A percentile compares a stretch with the other conserved stretches of the same genome.
Conservation (phyloP, 108 stramenopile species). For the Pseudonitzschia delicatissima region DNA sequence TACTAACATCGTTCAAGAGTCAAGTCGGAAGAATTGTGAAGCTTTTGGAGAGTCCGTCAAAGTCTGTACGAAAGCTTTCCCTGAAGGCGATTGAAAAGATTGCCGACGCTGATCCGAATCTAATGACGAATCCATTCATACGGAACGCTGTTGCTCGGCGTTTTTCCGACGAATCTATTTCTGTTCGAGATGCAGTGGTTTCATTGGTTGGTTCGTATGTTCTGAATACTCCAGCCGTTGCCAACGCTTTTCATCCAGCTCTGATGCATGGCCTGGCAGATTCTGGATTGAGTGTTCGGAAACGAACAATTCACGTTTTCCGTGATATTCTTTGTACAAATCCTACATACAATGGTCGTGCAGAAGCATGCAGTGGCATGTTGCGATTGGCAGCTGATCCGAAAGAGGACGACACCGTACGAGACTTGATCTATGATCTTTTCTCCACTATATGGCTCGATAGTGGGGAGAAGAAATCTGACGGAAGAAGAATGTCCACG, state of each 20-base stretch:
- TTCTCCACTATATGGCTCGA: slow-evolving; percentile 83
- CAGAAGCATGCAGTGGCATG: slow-evolving; percentile 67
- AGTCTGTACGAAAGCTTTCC: slow-evolving; percentile 72
- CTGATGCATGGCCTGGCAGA: slow-evolving; percentile 79
- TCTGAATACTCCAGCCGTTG: slow-evolving; percentile 69
- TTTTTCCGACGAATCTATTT: slow-evolving; percentile 88
- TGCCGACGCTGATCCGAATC: slow-evolving; percentile 65
- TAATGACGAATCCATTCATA: slow-evolving; percentile 73
- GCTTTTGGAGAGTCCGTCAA: slow-evolving; percentile 60
- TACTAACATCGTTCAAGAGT: slow-evolving; percentile 55
- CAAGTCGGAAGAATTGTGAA: slow-evolving; percentile 67
- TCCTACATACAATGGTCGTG: slow-evolving; percentile 75
- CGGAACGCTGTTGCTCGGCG: slow-evolving; percentile 73
- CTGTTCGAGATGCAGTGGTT: slow-evolving; percentile 92
- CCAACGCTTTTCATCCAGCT: slow-evolving; percentile 77
- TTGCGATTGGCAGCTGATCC: slow-evolving; percentile 79
- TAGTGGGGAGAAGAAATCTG: slow-evolving; percentile 20
- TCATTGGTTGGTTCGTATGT: slow-evolving; percentile 89
- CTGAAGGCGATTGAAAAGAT: slow-evolving; percentile 76
- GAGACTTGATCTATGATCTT: slow-evolving; percentile 87
- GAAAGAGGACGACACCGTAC: slow-evolving; percentile 92
- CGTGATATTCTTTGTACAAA: slow-evolving; percentile 74
- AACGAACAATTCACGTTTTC: slow-evolving; percentile 82
- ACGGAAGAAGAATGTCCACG: not conserved
- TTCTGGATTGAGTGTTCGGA: slow-evolving; percentile 80